A percentile compares a stretch with the other conserved stretches of the same genome.
These are phyloP conservation scores for Pouteria campechiana DNA, from an alignment of 179 eudicot genomes.

Conservation along the genomic window DNA sequence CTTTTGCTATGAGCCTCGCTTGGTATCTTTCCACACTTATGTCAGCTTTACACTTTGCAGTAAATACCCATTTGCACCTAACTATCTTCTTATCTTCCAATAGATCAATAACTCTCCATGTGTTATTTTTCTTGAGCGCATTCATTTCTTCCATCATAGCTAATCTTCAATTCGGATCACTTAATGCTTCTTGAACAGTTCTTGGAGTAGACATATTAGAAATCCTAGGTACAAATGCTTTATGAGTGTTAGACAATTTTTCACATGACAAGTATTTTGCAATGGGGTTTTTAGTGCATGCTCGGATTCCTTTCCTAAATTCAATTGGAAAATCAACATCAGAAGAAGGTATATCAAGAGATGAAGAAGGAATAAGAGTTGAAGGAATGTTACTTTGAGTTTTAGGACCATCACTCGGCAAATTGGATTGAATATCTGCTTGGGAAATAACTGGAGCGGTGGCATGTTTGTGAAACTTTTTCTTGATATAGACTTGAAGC, in stretches of 20 bases:
- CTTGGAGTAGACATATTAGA: not conserved
- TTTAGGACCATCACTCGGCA: too few relatives aligned
- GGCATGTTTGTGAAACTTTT: not conserved
- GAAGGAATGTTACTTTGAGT: too few relatives aligned
- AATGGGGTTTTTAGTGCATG: too few relatives aligned
- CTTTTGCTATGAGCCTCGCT: not conserved
- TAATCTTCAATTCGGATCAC: constrained; percentile 1
- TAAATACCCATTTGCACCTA: not conserved
- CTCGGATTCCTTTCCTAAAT: too few relatives aligned
- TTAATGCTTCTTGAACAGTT: not conserved
- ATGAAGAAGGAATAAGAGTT: too few relatives aligned
- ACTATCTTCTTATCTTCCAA: not conserved
- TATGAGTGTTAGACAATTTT: too few relatives aligned
- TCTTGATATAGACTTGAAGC: not conserved
- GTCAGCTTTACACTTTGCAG: not conserved
- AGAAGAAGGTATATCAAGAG: too few relatives aligned
- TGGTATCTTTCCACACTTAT: not conserved
- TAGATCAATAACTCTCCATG: not conserved
- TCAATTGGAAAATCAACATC: too few relatives aligned
- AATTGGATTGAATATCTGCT: too few relatives aligned
- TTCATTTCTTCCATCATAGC: constrained; percentile 2
- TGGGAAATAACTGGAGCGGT: not conserved
- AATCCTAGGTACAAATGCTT: too few relatives aligned
- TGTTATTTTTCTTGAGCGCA: not conserved
- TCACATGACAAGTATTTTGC: too few relatives aligned